Conservation (phyloP, 345 rosid genomes). For the Lepidium africanum region DNA sequence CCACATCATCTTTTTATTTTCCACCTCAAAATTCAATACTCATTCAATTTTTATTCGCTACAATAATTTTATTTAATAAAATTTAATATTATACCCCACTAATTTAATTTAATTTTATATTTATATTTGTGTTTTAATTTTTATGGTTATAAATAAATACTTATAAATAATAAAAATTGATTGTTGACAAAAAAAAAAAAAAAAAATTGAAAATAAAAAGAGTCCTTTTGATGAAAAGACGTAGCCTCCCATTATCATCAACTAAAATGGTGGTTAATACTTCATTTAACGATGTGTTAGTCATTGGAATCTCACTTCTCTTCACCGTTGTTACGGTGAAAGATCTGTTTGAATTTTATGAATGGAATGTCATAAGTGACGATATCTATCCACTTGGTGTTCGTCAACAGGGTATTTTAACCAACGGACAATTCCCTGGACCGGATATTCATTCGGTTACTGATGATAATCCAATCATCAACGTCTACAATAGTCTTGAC, state of each 20-base stretch:
- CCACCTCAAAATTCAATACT: too few relatives aligned
- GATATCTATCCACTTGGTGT: constrained; percentile 74
- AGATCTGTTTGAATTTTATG: constrained; percentile 62
- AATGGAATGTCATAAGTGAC: constrained; percentile 73
- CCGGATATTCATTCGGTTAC: constrained; percentile 79
- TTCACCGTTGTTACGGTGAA: constrained; percentile 41
- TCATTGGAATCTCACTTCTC: constrained; percentile 16
- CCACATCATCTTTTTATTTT: too few relatives aligned
- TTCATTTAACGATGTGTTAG: constrained; percentile 26
- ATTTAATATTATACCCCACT: too few relatives aligned
- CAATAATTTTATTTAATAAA: too few relatives aligned
- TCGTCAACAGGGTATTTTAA: constrained; percentile 79
- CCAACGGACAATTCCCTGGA: constrained; percentile 83
- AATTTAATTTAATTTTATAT: too few relatives aligned
- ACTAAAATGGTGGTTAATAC: constrained; percentile 21
- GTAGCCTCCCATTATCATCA: constrained; percentile 21
- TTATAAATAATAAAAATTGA: too few relatives aligned
- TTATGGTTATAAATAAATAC: too few relatives aligned
- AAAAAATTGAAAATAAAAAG: too few relatives aligned
- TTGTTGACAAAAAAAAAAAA: too few relatives aligned
- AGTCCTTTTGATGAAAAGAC: too few relatives aligned
- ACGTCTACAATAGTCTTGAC: constrained; percentile 55
- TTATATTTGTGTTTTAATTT: too few relatives aligned
- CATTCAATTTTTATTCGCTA: too few relatives aligned
- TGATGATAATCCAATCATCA: constrained; percentile 68